These are phyloP conservation scores for Hamamelis virginiana DNA, from an alignment of 164 flowering plant genomes.

Conservation along the genomic window DNA sequence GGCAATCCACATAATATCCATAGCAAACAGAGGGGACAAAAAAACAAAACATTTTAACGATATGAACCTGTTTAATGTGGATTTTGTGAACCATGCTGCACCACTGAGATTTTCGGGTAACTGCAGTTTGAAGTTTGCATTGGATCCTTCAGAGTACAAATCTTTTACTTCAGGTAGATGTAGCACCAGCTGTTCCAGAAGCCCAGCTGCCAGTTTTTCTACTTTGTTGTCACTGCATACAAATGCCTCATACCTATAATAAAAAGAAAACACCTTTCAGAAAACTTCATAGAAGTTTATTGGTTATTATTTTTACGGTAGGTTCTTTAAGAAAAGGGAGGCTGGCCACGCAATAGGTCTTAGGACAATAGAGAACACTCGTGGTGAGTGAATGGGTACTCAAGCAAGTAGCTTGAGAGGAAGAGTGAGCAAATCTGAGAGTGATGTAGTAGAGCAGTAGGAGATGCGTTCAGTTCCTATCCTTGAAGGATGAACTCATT, in stretches of 20 bases:
- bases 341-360: too few relatives aligned
- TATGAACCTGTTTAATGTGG: conserved; percentile 63
- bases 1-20: not conserved
- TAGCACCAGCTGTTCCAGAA: conserved; percentile 48
- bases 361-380: too few relatives aligned
- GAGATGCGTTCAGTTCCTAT: too few relatives aligned
- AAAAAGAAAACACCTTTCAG: not conserved
- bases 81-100: conserved; percentile 74
- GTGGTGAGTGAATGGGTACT: too few relatives aligned
- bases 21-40: not conserved
- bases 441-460: too few relatives aligned
- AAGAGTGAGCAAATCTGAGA: too few relatives aligned
- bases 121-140: conserved; percentile 48
- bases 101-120: conserved; percentile 37
- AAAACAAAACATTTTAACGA: not conserved
- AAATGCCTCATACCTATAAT: conserved; percentile 67
- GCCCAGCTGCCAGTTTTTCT: conserved; percentile 58
- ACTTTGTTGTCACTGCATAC: conserved; percentile 32
- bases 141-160: conserved; percentile 32
- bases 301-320: too few relatives aligned
- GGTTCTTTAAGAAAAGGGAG: too few relatives aligned
- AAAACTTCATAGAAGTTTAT: conserved; percentile 3
- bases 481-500: too few relatives aligned
- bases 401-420: too few relatives aligned
- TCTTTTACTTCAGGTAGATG: conserved; percentile 47